A percentile compares a stretch with the other conserved stretches of the same genome.
These are phyloP conservation scores for Candolleomyces eurysporus DNA, from an alignment of 768 basidiomycete species.

Conservation along the genomic window DNA sequence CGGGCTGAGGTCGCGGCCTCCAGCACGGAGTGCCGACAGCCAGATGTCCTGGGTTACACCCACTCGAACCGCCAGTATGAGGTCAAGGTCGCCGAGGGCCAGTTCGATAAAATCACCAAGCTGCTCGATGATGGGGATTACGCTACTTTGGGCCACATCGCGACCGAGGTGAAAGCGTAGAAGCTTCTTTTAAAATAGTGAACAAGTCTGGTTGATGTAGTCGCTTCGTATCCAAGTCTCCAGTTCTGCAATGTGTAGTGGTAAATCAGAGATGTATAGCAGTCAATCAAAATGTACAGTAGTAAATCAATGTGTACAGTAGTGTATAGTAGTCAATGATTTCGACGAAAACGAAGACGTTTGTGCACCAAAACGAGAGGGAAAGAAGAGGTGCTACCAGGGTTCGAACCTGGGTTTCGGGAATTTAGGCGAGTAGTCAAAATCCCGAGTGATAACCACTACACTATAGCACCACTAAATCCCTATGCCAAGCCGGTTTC, in stretches of 20 bases:
- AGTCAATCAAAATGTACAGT: too few relatives aligned
- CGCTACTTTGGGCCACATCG: neutral
- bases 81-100: conserved; percentile 9
- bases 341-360: too few relatives aligned
- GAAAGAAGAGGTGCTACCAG: conserved; percentile 13
- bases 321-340: too few relatives aligned
- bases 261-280: too few relatives aligned
- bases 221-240: too few relatives aligned
- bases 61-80: conserved; percentile 7
- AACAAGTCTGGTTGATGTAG: too few relatives aligned
- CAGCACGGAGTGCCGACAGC: conserved; percentile 1
- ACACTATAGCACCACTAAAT: conserved; percentile 12
- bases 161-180: neutral
- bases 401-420: conserved; percentile 17
- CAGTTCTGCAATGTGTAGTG: too few relatives aligned
- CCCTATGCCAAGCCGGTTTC: too few relatives aligned
- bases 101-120: conserved; percentile 6
- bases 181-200: too few relatives aligned
- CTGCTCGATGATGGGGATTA: conserved; percentile 3
- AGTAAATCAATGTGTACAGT: too few relatives aligned
- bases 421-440: conserved; percentile 6
- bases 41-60: conserved; percentile 13
- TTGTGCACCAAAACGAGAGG: too few relatives aligned
- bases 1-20: neutral
- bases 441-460: conserved; percentile 18